Evolutionary conservation across 2,329 filamentous ascomycete genomes (phyloP), one percentile per base, ranked within the genome.

Genomic region (Colletotrichum brevisporum): DNA sequence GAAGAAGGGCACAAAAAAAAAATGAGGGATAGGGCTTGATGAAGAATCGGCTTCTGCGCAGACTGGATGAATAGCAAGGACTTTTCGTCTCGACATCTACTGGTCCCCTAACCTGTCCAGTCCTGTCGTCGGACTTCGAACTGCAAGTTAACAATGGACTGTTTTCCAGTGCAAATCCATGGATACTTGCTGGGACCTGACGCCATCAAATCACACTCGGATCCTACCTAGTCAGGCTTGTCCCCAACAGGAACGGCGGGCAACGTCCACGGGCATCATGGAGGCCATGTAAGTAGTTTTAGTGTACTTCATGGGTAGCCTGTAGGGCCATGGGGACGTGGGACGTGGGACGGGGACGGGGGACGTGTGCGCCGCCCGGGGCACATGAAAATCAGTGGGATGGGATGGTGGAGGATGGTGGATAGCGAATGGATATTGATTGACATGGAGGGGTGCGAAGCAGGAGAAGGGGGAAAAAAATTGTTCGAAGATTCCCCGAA

Each of bases 131-230:
- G 41, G 2, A 43, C 16, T 43, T n/a, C 21, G 15, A 6, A 43
- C 41, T n/a, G 16, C 53, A 21, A 68, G 53, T 54, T 59, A 27
- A 47, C 13, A 61, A 67, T 63, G 65, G 51, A 50, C 60, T 18
- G 15, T 66, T 36, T 47, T 43, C 43, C 31, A 36, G 10, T 36
- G 31, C 31, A 36, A 36, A 36, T 36, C 31, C 31, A 36, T 36
- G 31, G 31, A 36, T 58, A n/a, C 39, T 59, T 54, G 55, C 54
- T 50, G 36, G 55, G 50, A 60, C 36, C 66, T 69, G 55, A 43
- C 53, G 52, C 59, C 59, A 52, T 67, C 64, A 63, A 67, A 67
- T 57, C 52, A 67, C 21, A 31, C 41, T 56, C 16, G 52, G 13
- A 41, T 60, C 50, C 66, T 27, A 43, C 50, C 66, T 27, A 31